Evolutionary conservation across 352 stramenopile genomes (phyloP), one percentile per base, ranked within the genome.

Genomic region (Phytopythium mirpurense): DNA sequence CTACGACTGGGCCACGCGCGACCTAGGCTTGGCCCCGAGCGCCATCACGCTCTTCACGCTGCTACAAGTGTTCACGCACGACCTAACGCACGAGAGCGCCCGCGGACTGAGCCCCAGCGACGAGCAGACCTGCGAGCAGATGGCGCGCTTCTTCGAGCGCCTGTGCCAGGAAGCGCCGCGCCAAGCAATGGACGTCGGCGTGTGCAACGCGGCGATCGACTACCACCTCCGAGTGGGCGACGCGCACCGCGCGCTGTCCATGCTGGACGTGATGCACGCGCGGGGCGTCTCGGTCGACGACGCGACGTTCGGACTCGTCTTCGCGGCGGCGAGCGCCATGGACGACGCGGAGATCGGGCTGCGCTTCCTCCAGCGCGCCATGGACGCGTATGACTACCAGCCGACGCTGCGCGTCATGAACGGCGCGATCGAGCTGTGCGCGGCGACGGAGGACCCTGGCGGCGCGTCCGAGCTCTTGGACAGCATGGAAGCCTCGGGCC

Each of bases 121-220:
- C 35, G 21, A 26, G 23, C 18, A 34, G 10, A 31, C 34, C 7
- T 18, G 43, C 21, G n/a, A 59, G 18, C 5, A 54, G 51, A 74
- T 74, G 36, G 29, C 63, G 10, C 47, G 65, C 43, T 57, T 80
- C 34, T 69, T 92, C 37, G 68, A 70, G 29, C 65, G 52, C 8
- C 72, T 78, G 9, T 92, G 78, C 29, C 60, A 51, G 24, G 64
- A 78, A 18, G 70, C 71, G 11, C 65, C 72, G 0, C 10, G 56
- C 5, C 29, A 59, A 14, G 60, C 57, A 16, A 40, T 92, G 21
- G 67, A 83, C 18, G 44, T 66, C 15, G 69, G 67, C 18, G 81
- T 88, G 26, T 78, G 83, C 32, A 90, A 90, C 52, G 72, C 78
- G 24, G 78, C 66, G 2, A 72, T 92, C 37, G 78, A 88, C 49